Conservation (phyloP, 176 grass and related monocot species). For the Rhynchospora pubera region DNA sequence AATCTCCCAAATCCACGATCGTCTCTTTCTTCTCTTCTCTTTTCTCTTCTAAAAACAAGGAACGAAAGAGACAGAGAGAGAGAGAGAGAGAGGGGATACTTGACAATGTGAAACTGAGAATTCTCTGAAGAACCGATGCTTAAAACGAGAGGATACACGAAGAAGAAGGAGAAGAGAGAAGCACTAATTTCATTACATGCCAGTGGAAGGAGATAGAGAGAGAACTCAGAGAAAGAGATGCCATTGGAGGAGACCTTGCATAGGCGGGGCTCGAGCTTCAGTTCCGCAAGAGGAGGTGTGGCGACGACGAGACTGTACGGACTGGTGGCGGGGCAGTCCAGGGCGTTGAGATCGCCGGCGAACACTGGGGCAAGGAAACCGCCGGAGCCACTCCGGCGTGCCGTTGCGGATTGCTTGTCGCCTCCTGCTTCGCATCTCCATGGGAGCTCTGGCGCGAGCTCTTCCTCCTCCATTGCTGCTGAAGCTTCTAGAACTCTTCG, state of each 20-base stretch:
- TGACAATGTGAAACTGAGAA: slow-evolving; percentile 19
- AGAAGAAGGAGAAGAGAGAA: neutral
- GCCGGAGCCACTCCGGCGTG: slow-evolving; percentile 74
- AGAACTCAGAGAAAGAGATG: slow-evolving; percentile 38
- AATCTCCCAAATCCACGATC: slow-evolving; percentile 29
- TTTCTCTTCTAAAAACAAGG: neutral
- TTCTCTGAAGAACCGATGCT: neutral
- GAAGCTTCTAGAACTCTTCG: slow-evolving; percentile 76
- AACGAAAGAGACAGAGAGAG: neutral
- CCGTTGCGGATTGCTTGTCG: slow-evolving; percentile 93
- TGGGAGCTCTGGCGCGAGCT: slow-evolving; percentile 39
- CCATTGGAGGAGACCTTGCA: slow-evolving; percentile 37
- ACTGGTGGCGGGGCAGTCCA: slow-evolving; percentile 16
- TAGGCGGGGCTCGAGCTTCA: slow-evolving; percentile 41
- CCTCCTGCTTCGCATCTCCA: slow-evolving; percentile 62
- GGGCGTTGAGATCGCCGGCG: slow-evolving; percentile 34
- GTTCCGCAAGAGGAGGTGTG: slow-evolving; percentile 20
- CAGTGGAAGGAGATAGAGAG: neutral
- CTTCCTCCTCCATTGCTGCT: slow-evolving; percentile 40
- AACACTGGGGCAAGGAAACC: slow-evolving; percentile 39
- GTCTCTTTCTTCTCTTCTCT: neutral
- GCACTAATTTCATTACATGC: slow-evolving; percentile 3
- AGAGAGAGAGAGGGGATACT: neutral
- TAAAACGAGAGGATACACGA: neutral
- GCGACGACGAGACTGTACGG: slow-evolving; percentile 45